Conservation (phyloP, 352 stramenopile genomes). For the Pythium phragmiticola region DNA sequence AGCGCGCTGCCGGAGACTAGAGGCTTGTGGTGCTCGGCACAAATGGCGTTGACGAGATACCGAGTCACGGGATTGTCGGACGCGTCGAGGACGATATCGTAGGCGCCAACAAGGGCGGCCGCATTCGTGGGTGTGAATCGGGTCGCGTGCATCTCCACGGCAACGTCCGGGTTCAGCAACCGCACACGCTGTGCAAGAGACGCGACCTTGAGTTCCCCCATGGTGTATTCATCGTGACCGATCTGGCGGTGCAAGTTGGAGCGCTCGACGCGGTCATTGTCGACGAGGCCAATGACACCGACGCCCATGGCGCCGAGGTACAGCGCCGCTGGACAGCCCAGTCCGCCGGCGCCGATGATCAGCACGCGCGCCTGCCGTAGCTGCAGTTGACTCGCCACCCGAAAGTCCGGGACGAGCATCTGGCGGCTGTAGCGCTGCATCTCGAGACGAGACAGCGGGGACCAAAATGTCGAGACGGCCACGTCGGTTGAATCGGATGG, state of each 20-base stretch:
- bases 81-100: conserved; percentile 94
- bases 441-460: conserved; percentile 46
- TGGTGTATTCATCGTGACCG: conserved; percentile 85
- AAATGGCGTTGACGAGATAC: conserved; percentile 96
- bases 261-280: conserved; percentile 94
- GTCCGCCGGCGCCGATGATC: conserved; percentile 93
- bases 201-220: conserved; percentile 88
- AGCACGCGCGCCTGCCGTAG: conserved; percentile 79
- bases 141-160: conserved; percentile 39
- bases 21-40: conserved; percentile 75
- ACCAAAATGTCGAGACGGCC: conserved; percentile 22
- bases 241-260: conserved; percentile 98
- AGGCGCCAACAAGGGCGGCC: conserved; percentile 58
- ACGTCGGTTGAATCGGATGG: neutral
- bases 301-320: conserved; percentile 96
- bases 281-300: conserved; percentile 91
- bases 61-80: conserved; percentile 95
- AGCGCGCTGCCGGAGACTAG: conserved; percentile 95
- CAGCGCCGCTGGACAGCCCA: conserved; percentile 93
- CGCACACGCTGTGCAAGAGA: conserved; percentile 67
- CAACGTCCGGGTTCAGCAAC: conserved; percentile 83
- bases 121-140: conserved; percentile 83
- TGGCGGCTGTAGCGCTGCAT: conserved; percentile 93
- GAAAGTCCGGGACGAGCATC: conserved; percentile 93
- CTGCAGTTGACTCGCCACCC: conserved; percentile 82